These are phyloP conservation scores for Cenococcum geophilum DNA, from an alignment of 495 filamentous ascomycete species.

Conservation along the genomic window DNA sequence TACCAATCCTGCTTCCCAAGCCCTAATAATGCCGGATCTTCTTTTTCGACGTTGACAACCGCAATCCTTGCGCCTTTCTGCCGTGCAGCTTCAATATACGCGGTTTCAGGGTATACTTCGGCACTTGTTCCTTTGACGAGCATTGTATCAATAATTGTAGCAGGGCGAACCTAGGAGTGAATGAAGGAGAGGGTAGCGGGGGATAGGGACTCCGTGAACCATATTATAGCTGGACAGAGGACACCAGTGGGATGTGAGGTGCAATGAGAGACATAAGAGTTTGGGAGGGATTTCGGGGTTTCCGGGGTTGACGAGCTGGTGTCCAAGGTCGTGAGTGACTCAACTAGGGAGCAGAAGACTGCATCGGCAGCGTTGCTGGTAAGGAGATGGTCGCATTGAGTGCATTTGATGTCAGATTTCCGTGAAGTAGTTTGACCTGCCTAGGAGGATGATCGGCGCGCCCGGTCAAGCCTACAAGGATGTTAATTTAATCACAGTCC, in stretches of 20 bases:
- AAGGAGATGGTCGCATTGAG: conserved; percentile 3
- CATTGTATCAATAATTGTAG: conserved; percentile 17
- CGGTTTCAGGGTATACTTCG: conserved; percentile 20
- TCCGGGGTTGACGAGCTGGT: neutral
- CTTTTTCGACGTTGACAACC: conserved; percentile 21
- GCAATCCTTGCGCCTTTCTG: conserved; percentile 21
- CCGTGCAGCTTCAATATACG: conserved; percentile 23
- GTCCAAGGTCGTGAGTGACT: neutral
- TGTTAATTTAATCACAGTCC: no score
- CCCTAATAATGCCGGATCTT: conserved; percentile 3
- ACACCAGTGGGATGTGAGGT: conserved; percentile 8
- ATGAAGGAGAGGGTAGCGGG: neutral
- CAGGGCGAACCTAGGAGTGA: conserved; percentile 8
- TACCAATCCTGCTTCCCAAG: conserved; percentile 22
- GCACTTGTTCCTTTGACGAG: conserved; percentile 28
- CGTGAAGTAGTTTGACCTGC: conserved; percentile 17
- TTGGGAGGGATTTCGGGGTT: neutral
- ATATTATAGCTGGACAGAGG: conserved; percentile 23
- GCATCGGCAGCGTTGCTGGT: neutral
- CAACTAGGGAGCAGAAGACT: neutral
- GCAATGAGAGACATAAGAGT: conserved; percentile 11
- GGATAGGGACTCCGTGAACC: conserved; percentile 11
- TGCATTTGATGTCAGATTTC: conserved; percentile 19
- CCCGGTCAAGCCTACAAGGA: conserved; percentile 2
- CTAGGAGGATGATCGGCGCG: conserved; percentile 13